Evolutionary conservation across 805 yeast genomes (phyloP).

Genomic region (Metschnikowia cerradonensis): DNA sequence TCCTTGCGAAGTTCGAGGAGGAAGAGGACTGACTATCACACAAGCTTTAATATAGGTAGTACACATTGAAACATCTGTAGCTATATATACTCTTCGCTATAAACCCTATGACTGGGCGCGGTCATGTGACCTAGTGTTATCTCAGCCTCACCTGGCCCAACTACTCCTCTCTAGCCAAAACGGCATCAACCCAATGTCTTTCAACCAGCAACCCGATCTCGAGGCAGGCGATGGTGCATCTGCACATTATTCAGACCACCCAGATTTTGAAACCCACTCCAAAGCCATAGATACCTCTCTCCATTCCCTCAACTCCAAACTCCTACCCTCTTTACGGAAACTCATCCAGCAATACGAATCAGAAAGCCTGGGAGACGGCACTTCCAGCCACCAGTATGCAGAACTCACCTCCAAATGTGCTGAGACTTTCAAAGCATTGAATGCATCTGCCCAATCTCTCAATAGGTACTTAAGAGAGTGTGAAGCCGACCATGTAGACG

Average conservation of each 20-base stretch:
- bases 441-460: slow-evolving; percentile 25
- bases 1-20: slow-evolving; percentile 30
- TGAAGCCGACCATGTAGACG: slow-evolving; percentile 36
- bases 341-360: slow-evolving; percentile 22
- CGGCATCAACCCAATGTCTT: slow-evolving; percentile 19
- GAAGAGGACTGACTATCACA: slow-evolving; percentile 18
- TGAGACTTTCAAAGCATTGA: slow-evolving; percentile 27
- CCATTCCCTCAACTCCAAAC: slow-evolving; percentile 26
- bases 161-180: background rate
- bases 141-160: background rate
- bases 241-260: slow-evolving; percentile 33
- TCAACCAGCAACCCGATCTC: slow-evolving; percentile 28
- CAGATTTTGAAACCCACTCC: slow-evolving; percentile 35
- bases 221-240: slow-evolving; percentile 19
- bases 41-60: slow-evolving; percentile 2
- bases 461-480: slow-evolving; percentile 26
- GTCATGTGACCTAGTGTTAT: slow-evolving; percentile 1
- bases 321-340: slow-evolving; percentile 20
- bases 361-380: slow-evolving; percentile 2
- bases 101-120: background rate
- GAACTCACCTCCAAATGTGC: slow-evolving; percentile 24
- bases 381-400: slow-evolving; percentile 3
- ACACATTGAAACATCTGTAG: background rate
- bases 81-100: background rate
- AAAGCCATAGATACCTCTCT: slow-evolving; percentile 31